Percentiles rank a stretch among this genome's conserved stretches.
phyloP scores from a whole-genome alignment of 768 basidiomycete genomes.

The Lyophyllum semitale region DNA sequence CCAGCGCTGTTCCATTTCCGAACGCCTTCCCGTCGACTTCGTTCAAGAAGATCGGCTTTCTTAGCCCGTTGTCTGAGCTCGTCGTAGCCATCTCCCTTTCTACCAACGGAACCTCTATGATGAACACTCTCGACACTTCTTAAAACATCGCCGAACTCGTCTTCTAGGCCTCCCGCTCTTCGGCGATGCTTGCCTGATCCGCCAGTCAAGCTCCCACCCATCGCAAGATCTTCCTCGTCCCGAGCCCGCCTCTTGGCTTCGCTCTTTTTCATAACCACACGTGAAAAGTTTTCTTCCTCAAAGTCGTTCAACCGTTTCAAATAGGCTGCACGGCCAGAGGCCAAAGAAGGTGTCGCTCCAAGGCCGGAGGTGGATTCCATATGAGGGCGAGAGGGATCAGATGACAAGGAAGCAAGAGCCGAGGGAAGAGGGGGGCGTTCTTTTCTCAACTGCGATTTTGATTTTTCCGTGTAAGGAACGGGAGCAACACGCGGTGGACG shows the following conservation, averaged over 20 bases:
- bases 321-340: constrained; percentile 73
- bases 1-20: constrained; percentile 27
- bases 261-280: constrained; percentile 88
- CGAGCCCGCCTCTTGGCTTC: constrained; percentile 68
- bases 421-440: constrained; percentile 61
- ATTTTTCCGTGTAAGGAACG: constrained; percentile 69
- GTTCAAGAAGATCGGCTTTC: constrained; percentile 59
- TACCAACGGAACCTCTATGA: constrained; percentile 33
- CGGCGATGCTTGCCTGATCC: constrained; percentile 50
- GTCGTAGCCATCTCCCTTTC: constrained; percentile 76
- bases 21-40: constrained; percentile 46
- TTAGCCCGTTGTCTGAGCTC: constrained; percentile 70
- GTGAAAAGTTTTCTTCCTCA: constrained; percentile 94
- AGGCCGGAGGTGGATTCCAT: constrained; percentile 74
- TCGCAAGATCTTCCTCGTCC: constrained; percentile 87
- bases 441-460: constrained; percentile 49
- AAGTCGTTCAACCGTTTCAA: constrained; percentile 82
- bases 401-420: constrained; percentile 62
- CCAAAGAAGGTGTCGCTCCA: constrained; percentile 57
- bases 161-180: constrained; percentile 72
- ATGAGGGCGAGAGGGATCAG: constrained; percentile 71
- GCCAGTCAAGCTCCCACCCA: constrained; percentile 67
- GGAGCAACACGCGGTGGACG: constrained; percentile 88
- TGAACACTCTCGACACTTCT: constrained; percentile 55
- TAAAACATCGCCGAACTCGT: constrained; percentile 84